A percentile compares a stretch with the other conserved stretches of the same genome.
Conservation (phyloP, 768 basidiomycete species). For the Pleurotus ostreatus region DNA sequence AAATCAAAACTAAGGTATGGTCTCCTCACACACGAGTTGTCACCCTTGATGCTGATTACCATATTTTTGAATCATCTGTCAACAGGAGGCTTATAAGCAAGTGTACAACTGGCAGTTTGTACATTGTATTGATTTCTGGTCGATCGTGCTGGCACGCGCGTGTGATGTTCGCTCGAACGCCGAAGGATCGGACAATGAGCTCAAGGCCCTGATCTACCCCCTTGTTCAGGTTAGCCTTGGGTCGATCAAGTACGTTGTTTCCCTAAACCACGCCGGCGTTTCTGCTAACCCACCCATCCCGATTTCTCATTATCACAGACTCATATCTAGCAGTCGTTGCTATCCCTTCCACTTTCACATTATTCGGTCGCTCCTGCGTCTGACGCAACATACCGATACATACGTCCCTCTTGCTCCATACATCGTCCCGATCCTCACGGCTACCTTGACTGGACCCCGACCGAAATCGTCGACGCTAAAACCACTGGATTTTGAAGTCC, state of each 20-base stretch:
- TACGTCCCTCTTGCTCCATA: conserved; percentile 88
- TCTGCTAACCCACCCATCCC: conserved; percentile 1
- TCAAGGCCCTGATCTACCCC: conserved; percentile 90
- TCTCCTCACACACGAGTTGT: background rate
- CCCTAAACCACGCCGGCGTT: conserved; percentile 9
- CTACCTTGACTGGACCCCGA: conserved; percentile 63
- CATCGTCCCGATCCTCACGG: conserved; percentile 81
- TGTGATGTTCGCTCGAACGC: conserved; percentile 59
- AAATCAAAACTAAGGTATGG: conserved; percentile 75
- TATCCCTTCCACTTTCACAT: conserved; percentile 95
- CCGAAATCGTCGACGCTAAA: conserved; percentile 83
- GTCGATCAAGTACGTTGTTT: conserved; percentile 72
- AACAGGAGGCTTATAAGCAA: conserved; percentile 83
- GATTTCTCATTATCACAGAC: conserved; percentile 39
- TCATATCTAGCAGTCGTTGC: conserved; percentile 86
- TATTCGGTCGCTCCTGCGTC: conserved; percentile 80
- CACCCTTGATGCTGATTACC: background rate
- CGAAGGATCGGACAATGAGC: conserved; percentile 63
- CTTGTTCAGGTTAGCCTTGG: conserved; percentile 93
- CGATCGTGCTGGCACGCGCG: conserved; percentile 77
- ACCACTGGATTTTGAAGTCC: conserved; percentile 84
- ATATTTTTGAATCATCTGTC: background rate
- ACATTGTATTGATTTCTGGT: conserved; percentile 97
- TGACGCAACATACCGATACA: conserved; percentile 76
- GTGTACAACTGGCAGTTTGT: conserved; percentile 99